A percentile compares a stretch with the other conserved stretches of the same genome.
These are phyloP conservation scores for Pseudisothecium myosuroides DNA, from an alignment of 225 moss, liverwort and hornwort genomes.

Conservation along the genomic window DNA sequence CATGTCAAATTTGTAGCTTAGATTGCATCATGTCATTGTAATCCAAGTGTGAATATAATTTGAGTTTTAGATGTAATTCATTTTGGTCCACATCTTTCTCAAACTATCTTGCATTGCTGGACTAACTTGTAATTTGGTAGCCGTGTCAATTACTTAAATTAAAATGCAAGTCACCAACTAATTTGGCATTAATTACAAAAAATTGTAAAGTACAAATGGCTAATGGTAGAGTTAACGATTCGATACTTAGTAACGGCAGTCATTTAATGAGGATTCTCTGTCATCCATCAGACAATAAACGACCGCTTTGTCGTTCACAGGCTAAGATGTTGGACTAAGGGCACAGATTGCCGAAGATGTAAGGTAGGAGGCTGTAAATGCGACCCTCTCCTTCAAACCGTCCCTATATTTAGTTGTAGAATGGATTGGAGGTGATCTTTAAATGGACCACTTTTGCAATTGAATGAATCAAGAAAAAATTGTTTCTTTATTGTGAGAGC, in stretches of 20 bases:
- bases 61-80: neutral
- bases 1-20: no score
- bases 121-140: neutral
- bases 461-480: no score
- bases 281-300: no score
- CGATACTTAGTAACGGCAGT: neutral
- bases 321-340: no score
- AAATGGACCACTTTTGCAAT: no score
- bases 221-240: neutral
- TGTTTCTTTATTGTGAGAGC: no score
- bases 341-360: no score
- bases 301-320: rapidly evolving
- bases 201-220: neutral
- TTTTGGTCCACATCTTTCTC: neutral
- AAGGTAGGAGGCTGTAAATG: no score
- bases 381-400: no score
- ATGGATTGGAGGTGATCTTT: no score
- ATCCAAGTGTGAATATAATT: neutral
- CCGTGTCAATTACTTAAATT: rapidly evolving
- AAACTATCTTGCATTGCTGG: neutral
- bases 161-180: neutral
- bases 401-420: no score
- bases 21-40: neutral
- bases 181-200: neutral
- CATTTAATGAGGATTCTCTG: rapidly evolving